phyloP scores from a whole-genome alignment of 1,284 basidiomycete species.

The Ustilago loliicola region DNA sequence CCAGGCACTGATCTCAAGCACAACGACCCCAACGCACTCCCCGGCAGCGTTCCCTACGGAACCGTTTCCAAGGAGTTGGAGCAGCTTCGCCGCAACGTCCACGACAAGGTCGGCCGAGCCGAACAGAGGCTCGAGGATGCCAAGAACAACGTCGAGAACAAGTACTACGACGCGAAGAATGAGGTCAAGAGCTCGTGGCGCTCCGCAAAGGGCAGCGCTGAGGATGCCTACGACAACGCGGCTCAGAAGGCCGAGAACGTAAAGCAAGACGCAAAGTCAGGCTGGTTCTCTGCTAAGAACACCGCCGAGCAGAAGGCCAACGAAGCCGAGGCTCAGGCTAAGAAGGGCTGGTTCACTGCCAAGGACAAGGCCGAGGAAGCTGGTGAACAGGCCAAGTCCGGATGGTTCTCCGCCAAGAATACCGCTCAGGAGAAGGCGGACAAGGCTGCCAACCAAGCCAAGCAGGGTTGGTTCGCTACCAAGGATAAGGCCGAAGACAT shows the following conservation, averaged over 20 bases:
- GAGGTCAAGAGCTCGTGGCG: conserved; percentile 42
- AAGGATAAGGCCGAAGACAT: conserved; percentile 47
- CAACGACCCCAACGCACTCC: conserved; percentile 34
- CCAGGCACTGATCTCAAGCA: conserved; percentile 47
- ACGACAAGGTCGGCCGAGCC: conserved; percentile 37
- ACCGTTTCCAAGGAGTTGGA: conserved; percentile 46
- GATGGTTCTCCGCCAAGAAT: conserved; percentile 24
- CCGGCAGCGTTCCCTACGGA: conserved; percentile 45
- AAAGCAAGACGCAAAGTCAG: conserved; percentile 38
- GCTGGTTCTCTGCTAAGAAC: conserved; percentile 48
- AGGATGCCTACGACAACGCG: conserved; percentile 28
- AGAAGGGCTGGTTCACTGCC: conserved; percentile 36
- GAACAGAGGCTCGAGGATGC: conserved; percentile 33
- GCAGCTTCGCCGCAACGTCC: conserved; percentile 31
- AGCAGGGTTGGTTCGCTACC: conserved; percentile 38
- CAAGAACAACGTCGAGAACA: conserved; percentile 34
- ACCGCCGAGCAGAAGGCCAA: conserved; percentile 34
- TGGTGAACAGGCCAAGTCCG: conserved; percentile 19
- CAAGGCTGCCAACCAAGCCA: conserved; percentile 24
- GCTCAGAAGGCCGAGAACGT: conserved; percentile 28
- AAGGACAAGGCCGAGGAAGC: conserved; percentile 36
- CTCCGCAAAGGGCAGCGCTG: conserved; percentile 29
- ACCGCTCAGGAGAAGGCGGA: conserved; percentile 40
- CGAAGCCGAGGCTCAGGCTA: conserved; percentile 27
- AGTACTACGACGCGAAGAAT: conserved; percentile 31